Conservation (phyloP, 208 protist species). For the Acanthamoeba polyphaga region DNA sequence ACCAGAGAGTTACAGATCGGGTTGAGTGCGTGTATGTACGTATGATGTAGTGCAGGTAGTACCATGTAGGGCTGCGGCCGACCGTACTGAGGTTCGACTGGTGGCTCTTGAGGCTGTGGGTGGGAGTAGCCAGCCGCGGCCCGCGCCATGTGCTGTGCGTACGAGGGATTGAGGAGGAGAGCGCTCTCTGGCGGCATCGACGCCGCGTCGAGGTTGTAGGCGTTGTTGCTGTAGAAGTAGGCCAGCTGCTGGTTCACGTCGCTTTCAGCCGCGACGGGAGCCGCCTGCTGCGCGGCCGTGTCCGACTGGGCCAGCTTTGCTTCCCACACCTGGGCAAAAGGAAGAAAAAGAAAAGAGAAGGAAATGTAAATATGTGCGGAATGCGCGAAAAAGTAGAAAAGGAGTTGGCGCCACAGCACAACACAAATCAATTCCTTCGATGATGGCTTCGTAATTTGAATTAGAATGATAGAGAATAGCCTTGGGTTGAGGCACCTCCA, state of each 20-base stretch:
- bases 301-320: constrained; percentile 39
- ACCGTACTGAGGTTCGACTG: constrained; percentile 5
- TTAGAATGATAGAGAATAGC: neutral
- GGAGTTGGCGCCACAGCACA: too few species aligned
- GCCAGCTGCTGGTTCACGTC: neutral
- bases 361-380: neutral
- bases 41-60: neutral
- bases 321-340: constrained; percentile 29
- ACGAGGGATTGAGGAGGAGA: neutral
- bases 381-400: constrained; percentile 8
- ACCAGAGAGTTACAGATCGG: neutral
- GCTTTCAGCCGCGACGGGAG: neutral
- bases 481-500: neutral
- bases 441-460: too few species aligned
- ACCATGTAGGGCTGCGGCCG: constrained; percentile 40
- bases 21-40: neutral
- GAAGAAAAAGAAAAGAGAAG: neutral
- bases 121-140: neutral
- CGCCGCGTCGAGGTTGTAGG: neutral
- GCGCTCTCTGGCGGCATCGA: neutral
- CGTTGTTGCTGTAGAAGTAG: constrained; percentile 36
- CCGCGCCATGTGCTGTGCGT: neutral
- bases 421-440: too few species aligned
- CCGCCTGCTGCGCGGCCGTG: neutral
- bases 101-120: neutral